Conservation (phyloP, 2,329 filamentous ascomycete species). For the Westerdykella aurantiaca region DNA sequence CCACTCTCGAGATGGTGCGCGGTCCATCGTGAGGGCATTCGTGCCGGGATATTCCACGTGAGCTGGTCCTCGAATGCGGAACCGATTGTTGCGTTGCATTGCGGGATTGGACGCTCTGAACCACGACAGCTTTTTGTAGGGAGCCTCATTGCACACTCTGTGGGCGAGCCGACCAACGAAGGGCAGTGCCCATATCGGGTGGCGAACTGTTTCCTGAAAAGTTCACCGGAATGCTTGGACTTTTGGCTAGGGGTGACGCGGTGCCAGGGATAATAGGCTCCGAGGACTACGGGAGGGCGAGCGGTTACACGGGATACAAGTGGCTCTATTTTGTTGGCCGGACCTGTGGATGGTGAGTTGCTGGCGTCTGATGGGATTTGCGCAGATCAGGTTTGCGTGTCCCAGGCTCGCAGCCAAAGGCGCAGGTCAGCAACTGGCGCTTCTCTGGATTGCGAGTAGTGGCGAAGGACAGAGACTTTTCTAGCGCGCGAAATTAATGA, state of each 20-base stretch:
- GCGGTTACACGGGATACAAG: constrained; percentile 31
- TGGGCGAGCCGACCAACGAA: not conserved
- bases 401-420: constrained; percentile 15
- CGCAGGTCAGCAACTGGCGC: constrained; percentile 7
- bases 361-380: constrained; percentile 10
- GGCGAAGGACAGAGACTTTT: constrained; percentile 17
- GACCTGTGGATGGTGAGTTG: constrained; percentile 12
- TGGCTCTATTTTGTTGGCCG: constrained; percentile 30
- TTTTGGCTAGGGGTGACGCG: not conserved
- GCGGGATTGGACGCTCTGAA: too few species aligned
- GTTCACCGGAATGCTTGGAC: not conserved
- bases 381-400: not conserved
- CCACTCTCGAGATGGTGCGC: too few species aligned
- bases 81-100: too few species aligned
- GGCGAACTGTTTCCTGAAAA: not conserved
- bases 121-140: not conserved
- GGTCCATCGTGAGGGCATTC: too few species aligned
- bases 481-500: constrained; percentile 27
- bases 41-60: too few species aligned
- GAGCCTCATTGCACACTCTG: not conserved
- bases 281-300: constrained; percentile 7
- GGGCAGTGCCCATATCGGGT: not conserved
- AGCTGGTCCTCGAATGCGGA: too few species aligned
- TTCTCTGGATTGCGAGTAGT: constrained; percentile 17
- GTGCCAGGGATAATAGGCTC: not conserved